Evolutionary conservation across 257 asterid species (phyloP).

Genomic region (Jaltomata sinuosa): DNA sequence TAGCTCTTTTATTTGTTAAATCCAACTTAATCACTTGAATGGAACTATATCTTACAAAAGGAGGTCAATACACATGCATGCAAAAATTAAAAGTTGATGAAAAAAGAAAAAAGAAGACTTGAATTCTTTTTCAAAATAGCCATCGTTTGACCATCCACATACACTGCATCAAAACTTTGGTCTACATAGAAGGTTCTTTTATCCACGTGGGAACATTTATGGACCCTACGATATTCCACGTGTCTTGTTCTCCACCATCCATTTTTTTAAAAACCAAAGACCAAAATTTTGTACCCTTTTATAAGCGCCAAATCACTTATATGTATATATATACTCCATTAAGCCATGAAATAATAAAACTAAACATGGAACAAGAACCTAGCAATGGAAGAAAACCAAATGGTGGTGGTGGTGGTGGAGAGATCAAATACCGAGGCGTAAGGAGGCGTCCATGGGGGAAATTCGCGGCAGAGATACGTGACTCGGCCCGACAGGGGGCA

Average conservation of each 20-base stretch:
- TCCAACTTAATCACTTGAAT: not conserved
- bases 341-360: not conserved
- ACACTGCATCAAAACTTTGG: conserved; percentile 10
- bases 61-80: not conserved
- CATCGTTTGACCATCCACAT: conserved; percentile 10
- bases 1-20: not conserved
- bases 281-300: not conserved
- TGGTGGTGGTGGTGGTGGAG: conserved; percentile 15
- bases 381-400: conserved; percentile 14
- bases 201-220: conserved; percentile 25
- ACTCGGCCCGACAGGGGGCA: conserved; percentile 44
- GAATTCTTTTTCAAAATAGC: not conserved
- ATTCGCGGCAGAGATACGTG: conserved; percentile 84
- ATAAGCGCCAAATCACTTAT: conserved; percentile 36
- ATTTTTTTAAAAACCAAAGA: not conserved
- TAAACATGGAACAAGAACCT: not conserved
- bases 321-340: not conserved
- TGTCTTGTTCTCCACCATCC: conserved; percentile 1
- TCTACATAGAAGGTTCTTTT: conserved; percentile 29
- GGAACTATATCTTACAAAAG: not conserved
- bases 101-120: not conserved
- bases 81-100: not conserved
- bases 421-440: conserved; percentile 63
- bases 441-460: conserved; percentile 82
- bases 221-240: conserved; percentile 24